Base-by-base conservation (phyloP, 2,329 filamentous ascomycete species). In the Clonostachys chloroleuca region DNA sequence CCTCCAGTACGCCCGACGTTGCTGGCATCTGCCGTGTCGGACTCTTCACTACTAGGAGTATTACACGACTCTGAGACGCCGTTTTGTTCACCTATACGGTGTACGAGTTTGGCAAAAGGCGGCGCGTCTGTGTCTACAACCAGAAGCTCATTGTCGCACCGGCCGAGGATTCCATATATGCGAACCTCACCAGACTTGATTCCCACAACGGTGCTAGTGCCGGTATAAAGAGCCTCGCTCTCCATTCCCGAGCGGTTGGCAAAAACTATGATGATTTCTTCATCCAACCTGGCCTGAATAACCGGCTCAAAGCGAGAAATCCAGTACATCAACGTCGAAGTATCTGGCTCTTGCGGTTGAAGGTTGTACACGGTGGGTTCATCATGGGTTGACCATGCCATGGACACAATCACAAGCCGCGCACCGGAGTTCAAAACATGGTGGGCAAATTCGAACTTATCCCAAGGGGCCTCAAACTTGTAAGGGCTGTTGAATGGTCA, bases 261-360 rank as follows among this genome's bases (percentile, higher is more conserved):
- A 52, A 91, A 77, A 0, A 92, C 73, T 0, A 92, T 72, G 36
- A 88, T 80, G 16, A 86, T 75, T 48, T 89, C 84, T 0, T 80
- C 74, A 0, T 71, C 56, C 0, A 51, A 66, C 3, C 81, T 72
- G 0, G 66, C 58, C 10, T 75, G 69, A 33, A 85, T 80, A 0
- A 86, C 47, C 0, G 88, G 88, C 47, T 86, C 82, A 5, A 92
- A 72, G 0, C 89, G 76, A 16, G 80, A 77, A 0, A 89, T 70
- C 89, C 88, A 92, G 56, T 92, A 92, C 0, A 80, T 78, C 9
- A 92, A 60, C 0, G 87, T 90, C 20, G 88, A 81, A 66, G 87
- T 75, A 53, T 92, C 87, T 0, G 87, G 86, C 44, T 83, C 78
- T 1, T 74, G 60, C 0, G 78, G 79, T 52, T 52, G 68, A 30